These are phyloP conservation scores for Actinomortierella wolfii DNA, from an alignment of 371 early-diverging fungal species.

Conservation along the genomic window DNA sequence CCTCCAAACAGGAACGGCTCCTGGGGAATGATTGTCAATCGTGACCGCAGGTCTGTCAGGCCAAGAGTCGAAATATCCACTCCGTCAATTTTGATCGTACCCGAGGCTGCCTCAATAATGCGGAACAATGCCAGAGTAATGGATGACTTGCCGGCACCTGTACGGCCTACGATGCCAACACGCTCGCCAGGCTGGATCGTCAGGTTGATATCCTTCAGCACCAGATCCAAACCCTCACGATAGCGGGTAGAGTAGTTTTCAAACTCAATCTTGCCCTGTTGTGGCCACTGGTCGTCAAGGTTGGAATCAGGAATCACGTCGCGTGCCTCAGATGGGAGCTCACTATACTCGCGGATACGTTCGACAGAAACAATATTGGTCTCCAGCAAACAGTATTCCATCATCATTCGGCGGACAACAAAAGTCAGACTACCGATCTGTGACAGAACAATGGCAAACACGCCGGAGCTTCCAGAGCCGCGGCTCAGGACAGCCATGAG, in stretches of 20 bases:
- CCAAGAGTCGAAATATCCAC: constrained; percentile 53
- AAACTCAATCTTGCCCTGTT: constrained; percentile 53
- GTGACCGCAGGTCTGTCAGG: constrained; percentile 53
- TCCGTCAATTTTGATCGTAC: constrained; percentile 61
- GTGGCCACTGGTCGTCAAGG: constrained; percentile 50
- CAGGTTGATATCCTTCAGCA: constrained; percentile 60
- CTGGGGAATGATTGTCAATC: constrained; percentile 70
- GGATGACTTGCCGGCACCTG: constrained; percentile 85
- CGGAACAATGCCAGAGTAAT: constrained; percentile 62
- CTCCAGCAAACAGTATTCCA: constrained; percentile 28
- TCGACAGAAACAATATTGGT: constrained; percentile 48
- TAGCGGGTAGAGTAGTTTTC: constrained; percentile 58
- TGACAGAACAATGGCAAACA: constrained; percentile 24
- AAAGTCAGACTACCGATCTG: constrained; percentile 15
- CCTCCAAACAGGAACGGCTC: constrained; percentile 68
- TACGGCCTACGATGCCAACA: constrained; percentile 86
- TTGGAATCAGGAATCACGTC: constrained; percentile 49
- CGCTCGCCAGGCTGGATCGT: constrained; percentile 64
- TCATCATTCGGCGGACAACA: constrained; percentile 11
- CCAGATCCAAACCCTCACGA: constrained; percentile 59
- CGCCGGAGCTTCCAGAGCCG: background rate
- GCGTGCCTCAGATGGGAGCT: constrained; percentile 54
- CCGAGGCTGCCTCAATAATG: constrained; percentile 52
- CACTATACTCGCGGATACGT: constrained; percentile 45
- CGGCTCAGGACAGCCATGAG: constrained; percentile 27